Evolutionary conservation across 305 asterid genomes (phyloP).

Genomic region (Fraxinus velutina): DNA sequence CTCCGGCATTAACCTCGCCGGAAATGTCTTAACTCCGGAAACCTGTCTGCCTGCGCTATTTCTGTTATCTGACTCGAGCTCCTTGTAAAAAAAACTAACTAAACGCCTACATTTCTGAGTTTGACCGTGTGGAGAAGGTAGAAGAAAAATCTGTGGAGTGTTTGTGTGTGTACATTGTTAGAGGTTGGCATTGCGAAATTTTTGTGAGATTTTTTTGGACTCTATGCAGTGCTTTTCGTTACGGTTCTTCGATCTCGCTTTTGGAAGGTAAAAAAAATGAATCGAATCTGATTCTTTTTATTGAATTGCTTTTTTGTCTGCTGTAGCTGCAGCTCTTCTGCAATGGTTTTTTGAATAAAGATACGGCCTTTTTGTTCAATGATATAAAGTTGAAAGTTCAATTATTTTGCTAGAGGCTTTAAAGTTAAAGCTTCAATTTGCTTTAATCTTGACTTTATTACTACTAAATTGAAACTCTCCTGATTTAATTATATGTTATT

Average conservation of each 20-base stretch:
- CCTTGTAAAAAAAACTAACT: neutral
- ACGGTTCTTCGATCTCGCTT: slow-evolving; percentile 42
- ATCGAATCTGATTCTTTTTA: slow-evolving; percentile 7
- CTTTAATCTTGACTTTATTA: slow-evolving; percentile 13
- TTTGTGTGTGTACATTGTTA: neutral
- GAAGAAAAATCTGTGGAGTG: neutral
- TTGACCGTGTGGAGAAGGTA: neutral
- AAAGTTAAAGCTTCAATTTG: slow-evolving; percentile 25
- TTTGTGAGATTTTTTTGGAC: neutral
- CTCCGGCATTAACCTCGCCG: slow-evolving; percentile 36
- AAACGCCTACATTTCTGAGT: neutral
- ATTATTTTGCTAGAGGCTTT: slow-evolving; percentile 11
- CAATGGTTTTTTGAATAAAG: slow-evolving; percentile 2
- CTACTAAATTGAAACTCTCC: neutral
- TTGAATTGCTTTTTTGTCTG: neutral
- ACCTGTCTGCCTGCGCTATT: neutral
- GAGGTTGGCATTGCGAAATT: neutral
- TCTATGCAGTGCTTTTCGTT: slow-evolving; percentile 18
- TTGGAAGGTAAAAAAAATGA: slow-evolving; percentile 25
- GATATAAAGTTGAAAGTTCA: slow-evolving; percentile 7
- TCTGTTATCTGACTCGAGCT: neutral
- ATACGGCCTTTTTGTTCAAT: neutral
- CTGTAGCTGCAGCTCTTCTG: slow-evolving; percentile 1
- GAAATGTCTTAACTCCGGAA: slow-evolving; percentile 7
- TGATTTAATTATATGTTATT: slow-evolving; percentile 6